Conservation (phyloP, 2,329 filamentous ascomycete species). For the Aphanocladium album region DNA sequence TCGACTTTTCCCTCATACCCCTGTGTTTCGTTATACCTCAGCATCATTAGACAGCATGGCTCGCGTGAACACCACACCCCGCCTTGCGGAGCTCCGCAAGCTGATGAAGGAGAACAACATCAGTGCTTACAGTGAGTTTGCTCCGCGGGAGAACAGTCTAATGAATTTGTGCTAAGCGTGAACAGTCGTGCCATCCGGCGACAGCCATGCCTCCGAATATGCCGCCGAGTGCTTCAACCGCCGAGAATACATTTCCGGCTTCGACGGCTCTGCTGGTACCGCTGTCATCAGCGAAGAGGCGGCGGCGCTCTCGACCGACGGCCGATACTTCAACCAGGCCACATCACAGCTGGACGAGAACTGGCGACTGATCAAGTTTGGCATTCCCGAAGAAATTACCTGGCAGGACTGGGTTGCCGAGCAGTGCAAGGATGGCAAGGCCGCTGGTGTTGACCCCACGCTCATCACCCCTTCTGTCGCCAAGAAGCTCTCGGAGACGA, state of each 20-base stretch:
- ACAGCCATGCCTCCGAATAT: constrained; percentile 96
- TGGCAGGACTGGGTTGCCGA: constrained; percentile 96
- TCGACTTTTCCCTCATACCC: background rate
- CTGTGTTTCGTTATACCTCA: background rate
- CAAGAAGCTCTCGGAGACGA: constrained; percentile 73
- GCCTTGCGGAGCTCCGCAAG: constrained; percentile 69
- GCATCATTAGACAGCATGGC: constrained; percentile 21
- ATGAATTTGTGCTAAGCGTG: constrained; percentile 14
- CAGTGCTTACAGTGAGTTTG: constrained; percentile 76
- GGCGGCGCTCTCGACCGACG: constrained; percentile 88
- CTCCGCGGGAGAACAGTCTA: background rate
- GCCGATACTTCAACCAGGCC: constrained; percentile 97
- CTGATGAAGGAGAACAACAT: constrained; percentile 85
- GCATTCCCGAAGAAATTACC: constrained; percentile 86
- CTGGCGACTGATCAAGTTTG: constrained; percentile 89
- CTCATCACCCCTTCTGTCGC: constrained; percentile 64
- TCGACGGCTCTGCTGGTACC: constrained; percentile 90
- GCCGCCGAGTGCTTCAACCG: constrained; percentile 93
- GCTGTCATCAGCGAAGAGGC: constrained; percentile 82
- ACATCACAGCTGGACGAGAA: constrained; percentile 84
- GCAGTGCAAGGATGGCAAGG: constrained; percentile 79
- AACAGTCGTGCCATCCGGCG: constrained; percentile 89
- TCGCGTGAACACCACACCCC: constrained; percentile 67
- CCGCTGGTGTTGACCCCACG: constrained; percentile 85
- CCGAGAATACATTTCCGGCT: constrained; percentile 87